Percentiles rank a stretch among this genome's conserved stretches.
Evolutionary conservation across 345 rosid genomes (phyloP).

Genomic region (Hibiscus trionum): DNA sequence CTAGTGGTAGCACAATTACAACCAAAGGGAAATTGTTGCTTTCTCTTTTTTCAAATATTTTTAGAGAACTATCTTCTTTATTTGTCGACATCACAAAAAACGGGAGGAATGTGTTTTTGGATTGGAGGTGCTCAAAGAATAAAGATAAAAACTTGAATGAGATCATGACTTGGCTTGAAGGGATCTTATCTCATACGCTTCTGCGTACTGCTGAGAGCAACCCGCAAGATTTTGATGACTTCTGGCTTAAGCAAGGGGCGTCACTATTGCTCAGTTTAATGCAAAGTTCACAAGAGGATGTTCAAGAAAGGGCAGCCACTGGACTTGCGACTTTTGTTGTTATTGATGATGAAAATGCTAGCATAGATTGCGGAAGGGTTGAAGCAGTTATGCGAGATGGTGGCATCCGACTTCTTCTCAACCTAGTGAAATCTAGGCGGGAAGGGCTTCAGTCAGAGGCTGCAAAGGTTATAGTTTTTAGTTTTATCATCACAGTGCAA

Average conservation of each 20-base stretch:
- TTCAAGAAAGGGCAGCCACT: slow-evolving; percentile 83
- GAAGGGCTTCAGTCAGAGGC: slow-evolving; percentile 88
- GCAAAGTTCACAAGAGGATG: slow-evolving; percentile 80
- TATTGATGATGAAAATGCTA: slow-evolving; percentile 73
- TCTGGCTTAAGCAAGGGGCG: slow-evolving; percentile 88
- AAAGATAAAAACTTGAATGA: slow-evolving; percentile 42
- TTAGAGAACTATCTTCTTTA: slow-evolving; percentile 50
- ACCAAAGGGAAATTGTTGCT: slow-evolving; percentile 61
- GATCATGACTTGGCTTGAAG: slow-evolving; percentile 64
- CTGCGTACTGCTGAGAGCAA: slow-evolving; percentile 67
- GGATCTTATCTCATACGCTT: slow-evolving; percentile 68
- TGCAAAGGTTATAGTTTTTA: slow-evolving; percentile 48
- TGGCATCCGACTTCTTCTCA: slow-evolving; percentile 61
- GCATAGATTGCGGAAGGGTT: slow-evolving; percentile 73
- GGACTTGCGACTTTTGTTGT: slow-evolving; percentile 87
- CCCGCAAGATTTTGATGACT: slow-evolving; percentile 56
- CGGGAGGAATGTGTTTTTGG: slow-evolving; percentile 38
- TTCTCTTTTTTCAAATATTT: slow-evolving; percentile 45
- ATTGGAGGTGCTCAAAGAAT: slow-evolving; percentile 46
- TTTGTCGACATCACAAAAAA: slow-evolving; percentile 43
- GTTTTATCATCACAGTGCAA: neutral
- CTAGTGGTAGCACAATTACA: slow-evolving; percentile 33
- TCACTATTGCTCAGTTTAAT: slow-evolving; percentile 55
- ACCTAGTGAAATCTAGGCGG: slow-evolving; percentile 75
- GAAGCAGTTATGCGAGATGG: slow-evolving; percentile 80